Percentiles rank a stretch among this genome's conserved stretches.
Conservation (phyloP, 257 asterid species). For the Solanum pimpinellifolium region DNA sequence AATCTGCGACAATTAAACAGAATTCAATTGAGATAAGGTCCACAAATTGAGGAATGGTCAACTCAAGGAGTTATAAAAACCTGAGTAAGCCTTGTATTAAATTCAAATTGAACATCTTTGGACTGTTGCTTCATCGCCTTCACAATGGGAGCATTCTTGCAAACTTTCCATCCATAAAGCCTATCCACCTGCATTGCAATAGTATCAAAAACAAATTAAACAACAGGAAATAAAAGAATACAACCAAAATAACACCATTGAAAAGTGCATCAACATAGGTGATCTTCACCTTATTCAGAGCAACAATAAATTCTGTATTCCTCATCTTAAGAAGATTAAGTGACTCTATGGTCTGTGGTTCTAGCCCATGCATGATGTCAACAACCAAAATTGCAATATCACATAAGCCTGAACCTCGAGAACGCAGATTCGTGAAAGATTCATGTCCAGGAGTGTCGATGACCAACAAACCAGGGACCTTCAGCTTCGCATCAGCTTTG, state of each 20-base stretch:
- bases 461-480: slow-evolving; percentile 91
- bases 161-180: slow-evolving; percentile 76
- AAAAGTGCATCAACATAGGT: neutral
- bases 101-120: slow-evolving; percentile 61
- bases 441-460: slow-evolving; percentile 99
- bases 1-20: slow-evolving; percentile 27
- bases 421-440: slow-evolving; percentile 86
- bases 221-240: neutral
- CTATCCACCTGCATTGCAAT: slow-evolving; percentile 61
- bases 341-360: slow-evolving; percentile 93
- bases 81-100: slow-evolving; percentile 64
- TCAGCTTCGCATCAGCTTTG: slow-evolving; percentile 92
- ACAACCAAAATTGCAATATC: slow-evolving; percentile 96
- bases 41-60: neutral
- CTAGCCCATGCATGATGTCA: slow-evolving; percentile 98
- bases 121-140: slow-evolving; percentile 77
- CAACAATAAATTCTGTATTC: slow-evolving; percentile 88
- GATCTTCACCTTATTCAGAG: slow-evolving; percentile 82
- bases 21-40: neutral
- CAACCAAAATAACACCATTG: neutral
- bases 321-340: slow-evolving; percentile 91
- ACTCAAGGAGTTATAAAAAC: slow-evolving; percentile 13
- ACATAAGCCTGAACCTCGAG: slow-evolving; percentile 97
- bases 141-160: slow-evolving; percentile 69
- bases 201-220: neutral